Percentiles rank a stretch among this genome's conserved stretches.
Conservation (phyloP, 768 basidiomycete genomes). For the Tricholoma sp. region DNA sequence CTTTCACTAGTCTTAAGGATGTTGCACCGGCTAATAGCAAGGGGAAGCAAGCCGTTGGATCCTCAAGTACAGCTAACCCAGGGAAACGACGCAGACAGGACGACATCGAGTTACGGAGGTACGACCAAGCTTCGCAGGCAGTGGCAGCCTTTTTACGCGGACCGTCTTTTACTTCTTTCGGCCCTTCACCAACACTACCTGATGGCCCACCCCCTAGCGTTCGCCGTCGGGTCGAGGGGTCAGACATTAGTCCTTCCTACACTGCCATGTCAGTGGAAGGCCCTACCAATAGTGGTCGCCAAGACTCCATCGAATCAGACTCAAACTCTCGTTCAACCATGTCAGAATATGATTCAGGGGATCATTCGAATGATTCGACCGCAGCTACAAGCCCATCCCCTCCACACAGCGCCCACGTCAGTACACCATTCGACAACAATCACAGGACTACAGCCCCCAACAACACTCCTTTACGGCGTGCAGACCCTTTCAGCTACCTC, state of each 20-base stretch:
- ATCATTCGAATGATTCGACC: constrained; percentile 18
- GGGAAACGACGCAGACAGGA: constrained; percentile 58
- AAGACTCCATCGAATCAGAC: constrained; percentile 13
- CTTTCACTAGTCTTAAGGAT: constrained; percentile 58
- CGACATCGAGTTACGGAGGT: constrained; percentile 45
- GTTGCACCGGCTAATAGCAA: constrained; percentile 48
- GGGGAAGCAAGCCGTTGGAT: constrained; percentile 38
- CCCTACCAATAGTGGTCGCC: neutral
- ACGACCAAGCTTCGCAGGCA: constrained; percentile 48
- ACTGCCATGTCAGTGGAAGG: neutral
- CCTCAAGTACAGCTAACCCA: constrained; percentile 11
- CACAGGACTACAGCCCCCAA: neutral
- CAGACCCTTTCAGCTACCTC: constrained; percentile 62
- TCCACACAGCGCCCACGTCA: neutral
- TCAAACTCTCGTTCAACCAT: constrained; percentile 13
- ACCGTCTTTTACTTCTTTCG: constrained; percentile 19
- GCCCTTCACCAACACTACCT: constrained; percentile 1
- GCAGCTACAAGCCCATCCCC: constrained; percentile 25
- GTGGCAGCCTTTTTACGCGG: constrained; percentile 50
- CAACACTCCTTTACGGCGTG: constrained; percentile 16
- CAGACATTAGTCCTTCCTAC: neutral
- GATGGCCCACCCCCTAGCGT: constrained; percentile 30
- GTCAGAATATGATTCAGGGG: constrained; percentile 12
- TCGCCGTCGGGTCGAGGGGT: constrained; percentile 29
- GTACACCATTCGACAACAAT: neutral